Base-by-base conservation (phyloP, 1,139 yeast genomes). In the Geotrichum klebahnii region DNA sequence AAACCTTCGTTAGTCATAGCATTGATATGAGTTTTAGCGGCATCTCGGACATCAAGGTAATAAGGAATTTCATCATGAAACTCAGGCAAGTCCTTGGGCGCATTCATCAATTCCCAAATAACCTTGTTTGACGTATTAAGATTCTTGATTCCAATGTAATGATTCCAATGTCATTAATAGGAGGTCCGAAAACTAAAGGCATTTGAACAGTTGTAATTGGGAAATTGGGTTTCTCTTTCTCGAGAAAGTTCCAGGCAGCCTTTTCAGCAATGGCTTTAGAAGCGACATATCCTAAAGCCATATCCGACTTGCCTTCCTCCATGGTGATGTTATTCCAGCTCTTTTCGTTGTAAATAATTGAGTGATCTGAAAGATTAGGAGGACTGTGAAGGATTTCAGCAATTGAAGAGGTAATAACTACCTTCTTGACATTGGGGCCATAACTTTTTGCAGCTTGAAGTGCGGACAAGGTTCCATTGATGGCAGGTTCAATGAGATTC, bases 101-200 rank as follows among this genome's bases (percentile, higher is more conserved):
- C 26, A n/a, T n/a, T 14, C 37, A 48, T n/a, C 8, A 42, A 17
- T n/a, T 28, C 17, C 8, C 26, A 16, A 26, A 48, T 4, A 3
- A 38, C 23, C 8, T n/a, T 44, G 41, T 40, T 43, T n/a, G 70
- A 66, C 1, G 67, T 62, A 58, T 67, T 66, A 50, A 68, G 52
- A 17, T 55, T 54, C 9, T 59, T 61, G 10, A 58, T 48, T 17
- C 56, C n/a, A n/a, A n/a, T n/a, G n/a, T n/a, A n/a, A n/a, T n/a
- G 10, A 58, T 48, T 17, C 56, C 56, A 23, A 45, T 58, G 53
- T 22, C 63, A 57, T 10, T 64, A 54, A 57, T 61, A 55, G 55
- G 61, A 29, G 81, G 81, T n/a, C 81, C 81, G 59, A 73, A 71
- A 2, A 76, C 75, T 49, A 60, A 69, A 2, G 70, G 69, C 9